Conservation (phyloP, 257 asterid species). For the Solanum verrucosum region DNA sequence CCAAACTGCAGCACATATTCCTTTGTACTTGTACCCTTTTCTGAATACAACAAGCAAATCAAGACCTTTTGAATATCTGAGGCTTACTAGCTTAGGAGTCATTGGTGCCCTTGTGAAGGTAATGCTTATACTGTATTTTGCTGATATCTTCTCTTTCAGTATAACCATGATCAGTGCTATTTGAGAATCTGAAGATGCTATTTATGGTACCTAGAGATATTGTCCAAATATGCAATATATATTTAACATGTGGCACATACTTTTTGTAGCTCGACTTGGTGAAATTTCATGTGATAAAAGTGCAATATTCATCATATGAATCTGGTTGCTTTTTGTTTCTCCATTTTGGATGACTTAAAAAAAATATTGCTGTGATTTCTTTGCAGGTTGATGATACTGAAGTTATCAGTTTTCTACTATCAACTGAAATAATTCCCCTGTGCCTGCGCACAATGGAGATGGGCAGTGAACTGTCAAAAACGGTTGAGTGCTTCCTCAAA, state of each 20-base stretch:
- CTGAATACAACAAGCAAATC: slow-evolving; percentile 89
- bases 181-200: background rate
- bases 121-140: slow-evolving; percentile 1
- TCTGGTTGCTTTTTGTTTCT: background rate
- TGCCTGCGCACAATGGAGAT: slow-evolving; percentile 97
- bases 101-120: slow-evolving; percentile 99
- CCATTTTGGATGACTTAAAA: background rate
- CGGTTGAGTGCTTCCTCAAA: slow-evolving; percentile 46
- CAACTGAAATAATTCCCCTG: slow-evolving; percentile 89
- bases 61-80: slow-evolving; percentile 87
- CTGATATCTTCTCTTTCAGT: background rate
- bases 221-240: background rate
- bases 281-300: background rate
- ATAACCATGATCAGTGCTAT: background rate
- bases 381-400: slow-evolving; percentile 89
- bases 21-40: slow-evolving; percentile 82
- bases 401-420: slow-evolving; percentile 81
- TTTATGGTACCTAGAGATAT: background rate
- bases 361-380: background rate
- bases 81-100: slow-evolving; percentile 95
- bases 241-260: background rate
- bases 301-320: background rate
- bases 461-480: slow-evolving; percentile 93
- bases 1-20: slow-evolving; percentile 71
- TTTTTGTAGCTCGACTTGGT: background rate